phyloP scores from a whole-genome alignment of 106 monocot species.

The Allium sativum region DNA sequence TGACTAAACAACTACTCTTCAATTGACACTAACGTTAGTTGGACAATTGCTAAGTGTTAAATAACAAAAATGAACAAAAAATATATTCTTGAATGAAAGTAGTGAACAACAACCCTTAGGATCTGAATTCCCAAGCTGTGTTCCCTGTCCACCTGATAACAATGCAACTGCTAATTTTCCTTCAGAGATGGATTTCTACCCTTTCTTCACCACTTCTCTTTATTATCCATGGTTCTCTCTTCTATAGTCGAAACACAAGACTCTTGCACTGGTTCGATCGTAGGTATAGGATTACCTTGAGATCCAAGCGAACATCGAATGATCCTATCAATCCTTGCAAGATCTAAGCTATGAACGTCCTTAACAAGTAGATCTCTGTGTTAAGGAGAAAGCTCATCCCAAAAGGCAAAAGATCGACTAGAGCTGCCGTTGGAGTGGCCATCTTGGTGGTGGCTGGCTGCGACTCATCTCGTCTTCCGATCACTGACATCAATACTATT shows the following conservation, averaged over 20 bases:
- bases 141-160: constrained; percentile 94
- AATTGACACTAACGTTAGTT: too few relatives aligned
- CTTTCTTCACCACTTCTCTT: constrained; percentile 91
- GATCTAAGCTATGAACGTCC: constrained; percentile 79
- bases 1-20: too few relatives aligned
- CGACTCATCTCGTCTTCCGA: constrained; percentile 21
- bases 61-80: too few relatives aligned
- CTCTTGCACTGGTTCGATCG: constrained; percentile 78
- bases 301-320: constrained; percentile 85
- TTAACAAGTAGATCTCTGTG: constrained; percentile 58
- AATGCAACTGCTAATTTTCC: constrained; percentile 91
- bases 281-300: constrained; percentile 54
- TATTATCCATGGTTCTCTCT: constrained; percentile 46
- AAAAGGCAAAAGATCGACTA: constrained; percentile 83
- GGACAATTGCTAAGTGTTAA: too few relatives aligned
- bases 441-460: constrained; percentile 15
- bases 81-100: too few relatives aligned
- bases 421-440: constrained; percentile 51
- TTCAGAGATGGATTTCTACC: constrained; percentile 89
- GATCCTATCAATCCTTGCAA: constrained; percentile 81
- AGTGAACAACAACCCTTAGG: too few relatives aligned
- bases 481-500: constrained; percentile 43
- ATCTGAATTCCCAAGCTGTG: too few relatives aligned
- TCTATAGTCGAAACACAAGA: constrained; percentile 66
- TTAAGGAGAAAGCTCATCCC: constrained; percentile 82